Evolutionary conservation across 345 rosid genomes (phyloP).

Genomic region (Salix purpurea): DNA sequence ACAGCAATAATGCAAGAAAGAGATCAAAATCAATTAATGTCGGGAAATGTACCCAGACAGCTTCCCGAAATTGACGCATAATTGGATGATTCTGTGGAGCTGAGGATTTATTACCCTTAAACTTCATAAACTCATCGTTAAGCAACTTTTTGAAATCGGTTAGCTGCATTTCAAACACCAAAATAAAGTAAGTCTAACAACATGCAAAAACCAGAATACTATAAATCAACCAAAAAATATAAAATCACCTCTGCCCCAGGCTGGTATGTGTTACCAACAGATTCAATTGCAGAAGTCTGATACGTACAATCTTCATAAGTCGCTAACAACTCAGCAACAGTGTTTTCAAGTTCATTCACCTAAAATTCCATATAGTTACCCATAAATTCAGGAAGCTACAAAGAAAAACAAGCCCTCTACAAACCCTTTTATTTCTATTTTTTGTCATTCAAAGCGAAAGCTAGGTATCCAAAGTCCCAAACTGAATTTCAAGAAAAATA

Average conservation of each 20-base stretch:
- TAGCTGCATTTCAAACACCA: conserved; percentile 42
- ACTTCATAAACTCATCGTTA: conserved; percentile 49
- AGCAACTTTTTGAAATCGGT: conserved; percentile 74
- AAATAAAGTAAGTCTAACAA: conserved; percentile 3
- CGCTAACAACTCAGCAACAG: conserved; percentile 53
- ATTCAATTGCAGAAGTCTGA: conserved; percentile 51
- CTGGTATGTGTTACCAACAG: conserved; percentile 56
- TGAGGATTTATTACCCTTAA: conserved; percentile 42
- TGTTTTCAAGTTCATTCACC: conserved; percentile 74
- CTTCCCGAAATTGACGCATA: conserved; percentile 71
- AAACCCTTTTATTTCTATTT: neutral
- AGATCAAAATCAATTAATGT: neutral
- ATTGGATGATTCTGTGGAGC: conserved; percentile 41
- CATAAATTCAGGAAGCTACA: neutral
- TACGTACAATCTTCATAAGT: conserved; percentile 45
- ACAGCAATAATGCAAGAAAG: neutral
- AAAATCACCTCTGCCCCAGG: conserved; percentile 53
- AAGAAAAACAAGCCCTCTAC: neutral
- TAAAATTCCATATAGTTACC: conserved; percentile 16
- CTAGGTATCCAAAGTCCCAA: neutral
- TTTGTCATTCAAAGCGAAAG: neutral
- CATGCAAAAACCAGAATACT: neutral
- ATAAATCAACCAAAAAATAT: neutral
- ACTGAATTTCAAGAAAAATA: neutral
- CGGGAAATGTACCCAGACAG: conserved; percentile 62